Conservation (phyloP, 306 rosid genomes). For the Quillaja saponaria region DNA sequence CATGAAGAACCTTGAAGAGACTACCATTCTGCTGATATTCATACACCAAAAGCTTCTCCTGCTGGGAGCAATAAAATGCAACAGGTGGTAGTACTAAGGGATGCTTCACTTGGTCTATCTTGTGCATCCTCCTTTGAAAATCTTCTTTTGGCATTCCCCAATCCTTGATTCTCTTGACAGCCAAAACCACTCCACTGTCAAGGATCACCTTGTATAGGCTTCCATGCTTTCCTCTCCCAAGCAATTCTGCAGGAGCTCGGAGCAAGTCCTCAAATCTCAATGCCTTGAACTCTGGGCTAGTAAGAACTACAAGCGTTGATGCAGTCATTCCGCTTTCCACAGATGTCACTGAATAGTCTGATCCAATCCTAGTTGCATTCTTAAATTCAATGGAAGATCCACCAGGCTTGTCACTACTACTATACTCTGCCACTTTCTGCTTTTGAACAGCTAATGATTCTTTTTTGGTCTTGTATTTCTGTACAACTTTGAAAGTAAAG, state of each 20-base stretch:
- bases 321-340: slow-evolving; percentile 44
- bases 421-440: slow-evolving; percentile 28
- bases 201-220: slow-evolving; percentile 72
- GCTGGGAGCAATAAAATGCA: slow-evolving; percentile 70
- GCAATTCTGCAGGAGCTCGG: slow-evolving; percentile 68
- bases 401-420: slow-evolving; percentile 34
- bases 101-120: slow-evolving; percentile 51
- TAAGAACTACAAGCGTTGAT: slow-evolving; percentile 49
- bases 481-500: slow-evolving; percentile 23
- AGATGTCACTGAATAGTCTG: slow-evolving; percentile 56
- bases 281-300: slow-evolving; percentile 34
- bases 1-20: slow-evolving; percentile 67
- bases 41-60: slow-evolving; percentile 76
- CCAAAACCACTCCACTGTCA: slow-evolving; percentile 48
- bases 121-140: slow-evolving; percentile 51
- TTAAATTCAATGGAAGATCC: slow-evolving; percentile 34
- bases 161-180: slow-evolving; percentile 73
- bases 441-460: slow-evolving; percentile 22
- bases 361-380: slow-evolving; percentile 28
- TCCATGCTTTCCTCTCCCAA: slow-evolving; percentile 68
- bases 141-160: slow-evolving; percentile 56
- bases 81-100: slow-evolving; percentile 48
- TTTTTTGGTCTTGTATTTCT: slow-evolving; percentile 22
- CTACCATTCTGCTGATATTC: slow-evolving; percentile 68
- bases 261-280: slow-evolving; percentile 66